These are phyloP conservation scores for Solanum microdontum DNA, from an alignment of 257 asterid species.

Conservation along the genomic window DNA sequence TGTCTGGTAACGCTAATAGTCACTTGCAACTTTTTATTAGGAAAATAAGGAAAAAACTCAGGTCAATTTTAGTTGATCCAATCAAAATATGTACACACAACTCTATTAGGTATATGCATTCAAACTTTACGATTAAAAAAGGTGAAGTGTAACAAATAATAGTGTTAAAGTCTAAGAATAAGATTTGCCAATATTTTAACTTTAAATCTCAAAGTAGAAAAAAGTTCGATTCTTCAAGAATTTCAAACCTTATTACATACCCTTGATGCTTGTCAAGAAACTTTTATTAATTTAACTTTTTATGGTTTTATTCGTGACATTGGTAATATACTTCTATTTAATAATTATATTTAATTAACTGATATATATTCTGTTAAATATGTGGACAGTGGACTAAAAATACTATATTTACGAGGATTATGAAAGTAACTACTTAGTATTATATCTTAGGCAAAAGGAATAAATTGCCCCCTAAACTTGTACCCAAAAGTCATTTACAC, in stretches of 20 bases:
- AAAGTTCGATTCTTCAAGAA: background rate
- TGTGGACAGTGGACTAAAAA: background rate
- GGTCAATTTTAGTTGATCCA: background rate
- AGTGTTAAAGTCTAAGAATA: too few relatives aligned
- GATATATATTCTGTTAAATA: too few relatives aligned
- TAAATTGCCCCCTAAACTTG: too few relatives aligned
- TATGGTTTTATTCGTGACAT: background rate
- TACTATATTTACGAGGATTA: background rate
- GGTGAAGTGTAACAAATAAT: fast-evolving
- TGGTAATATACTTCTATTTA: background rate
- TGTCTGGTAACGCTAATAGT: background rate
- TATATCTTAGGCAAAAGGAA: too few relatives aligned
- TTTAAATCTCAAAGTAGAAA: too few relatives aligned
- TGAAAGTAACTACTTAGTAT: background rate
- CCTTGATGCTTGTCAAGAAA: too few relatives aligned
- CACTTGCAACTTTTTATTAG: background rate
- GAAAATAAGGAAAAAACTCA: background rate
- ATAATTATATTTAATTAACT: too few relatives aligned
- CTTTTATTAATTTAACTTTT: too few relatives aligned
- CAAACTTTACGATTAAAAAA: background rate
- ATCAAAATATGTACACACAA: background rate
- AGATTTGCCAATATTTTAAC: too few relatives aligned
- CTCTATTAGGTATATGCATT: background rate
- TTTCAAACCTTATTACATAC: too few relatives aligned
- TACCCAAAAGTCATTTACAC: too few relatives aligned